Evolutionary conservation across 2,329 filamentous ascomycete species (phyloP), one percentile per base, ranked within the genome.

Genomic region (Fusarium pseudograminearum): DNA sequence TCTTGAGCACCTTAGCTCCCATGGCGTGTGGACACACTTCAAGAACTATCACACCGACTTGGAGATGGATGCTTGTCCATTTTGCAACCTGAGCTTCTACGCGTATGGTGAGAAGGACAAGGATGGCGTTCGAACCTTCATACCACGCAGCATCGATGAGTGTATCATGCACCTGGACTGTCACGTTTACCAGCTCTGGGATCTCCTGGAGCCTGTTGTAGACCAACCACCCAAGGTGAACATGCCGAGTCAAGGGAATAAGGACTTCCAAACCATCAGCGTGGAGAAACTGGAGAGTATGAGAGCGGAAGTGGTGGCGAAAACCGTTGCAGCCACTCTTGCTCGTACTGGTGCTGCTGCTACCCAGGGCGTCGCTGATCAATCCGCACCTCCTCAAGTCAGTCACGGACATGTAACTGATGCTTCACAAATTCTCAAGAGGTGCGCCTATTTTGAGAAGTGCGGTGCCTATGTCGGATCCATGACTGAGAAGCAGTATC

Each of bases 111-210:
- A 36, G 4, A 30, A 15, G 4, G 38, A 45, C 9, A 34, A 34
- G 0, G 7, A 34, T 9, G 53, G 45, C 1, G 15, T 38, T 5
- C 11, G 14, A 4, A 12, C 28, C 5, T 6, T 24, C 9, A 11
- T n/a, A 5, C 8, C 15, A 3, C 26, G 41, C 4, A 42, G 56
- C 4, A 14, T 26, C 0, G 24, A 56, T 1, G 65, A 72, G 6
- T 64, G 69, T n/a, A 55, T 63, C 42, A 56, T 60, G 42, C 73
- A 74, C 42, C 33, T 73, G 18, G 73, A 74, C 28, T 74, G 71
- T 5, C 73, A 74, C 44, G 28, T 69, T 36, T 61, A 73, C 14
- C 4, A 42, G 1, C 73, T 74, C 9, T 74, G 72, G 72, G 58
- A 60, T 22, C 9, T n/a, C 2, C 6, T 72, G 16, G 26, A 42